Conservation (phyloP, 805 yeast species). For the Wickerhamomyces bovis region DNA sequence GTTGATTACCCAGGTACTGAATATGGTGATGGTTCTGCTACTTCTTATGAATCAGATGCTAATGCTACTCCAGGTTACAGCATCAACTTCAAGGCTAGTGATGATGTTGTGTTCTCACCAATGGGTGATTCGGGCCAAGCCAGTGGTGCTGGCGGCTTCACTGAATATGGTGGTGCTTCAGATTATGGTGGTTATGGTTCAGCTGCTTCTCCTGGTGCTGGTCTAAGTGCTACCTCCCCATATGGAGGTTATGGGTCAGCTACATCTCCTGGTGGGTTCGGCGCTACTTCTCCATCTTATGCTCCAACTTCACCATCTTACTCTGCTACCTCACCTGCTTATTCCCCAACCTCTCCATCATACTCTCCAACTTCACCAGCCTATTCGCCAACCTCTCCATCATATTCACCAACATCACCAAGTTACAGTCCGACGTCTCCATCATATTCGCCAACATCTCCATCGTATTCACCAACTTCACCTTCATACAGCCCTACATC, state of each 20-base stretch:
- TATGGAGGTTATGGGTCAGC: slow-evolving; percentile 41
- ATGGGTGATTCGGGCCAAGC: slow-evolving; percentile 78
- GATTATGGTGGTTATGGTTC: slow-evolving; percentile 48
- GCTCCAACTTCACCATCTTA: slow-evolving; percentile 67
- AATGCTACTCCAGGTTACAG: slow-evolving; percentile 77
- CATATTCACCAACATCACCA: slow-evolving; percentile 66
- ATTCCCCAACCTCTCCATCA: slow-evolving; percentile 62
- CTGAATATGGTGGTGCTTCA: slow-evolving; percentile 53
- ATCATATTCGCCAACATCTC: slow-evolving; percentile 55
- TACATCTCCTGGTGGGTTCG: slow-evolving; percentile 45
- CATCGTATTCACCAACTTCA: slow-evolving; percentile 71
- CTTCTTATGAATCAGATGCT: slow-evolving; percentile 68
- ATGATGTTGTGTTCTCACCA: slow-evolving; percentile 88
- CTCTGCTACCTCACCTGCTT: slow-evolving; percentile 70
- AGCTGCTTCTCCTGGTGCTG: slow-evolving; percentile 56
- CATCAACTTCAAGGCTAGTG: slow-evolving; percentile 55
- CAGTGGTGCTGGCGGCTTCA: slow-evolving; percentile 74
- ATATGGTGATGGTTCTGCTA: slow-evolving; percentile 66
- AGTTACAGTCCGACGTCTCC: slow-evolving; percentile 74
- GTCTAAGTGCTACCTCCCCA: slow-evolving; percentile 42
- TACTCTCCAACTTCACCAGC: slow-evolving; percentile 74
- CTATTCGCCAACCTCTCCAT: slow-evolving; percentile 65
- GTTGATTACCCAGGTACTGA: slow-evolving; percentile 33
- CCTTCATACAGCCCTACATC: slow-evolving; percentile 78
- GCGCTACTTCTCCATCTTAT: slow-evolving; percentile 74